Percentiles rank a stretch among this genome's conserved stretches.
Evolutionary conservation across 202 grass and related monocot genomes (phyloP).

Genomic region (Digitaria exilis): DNA sequence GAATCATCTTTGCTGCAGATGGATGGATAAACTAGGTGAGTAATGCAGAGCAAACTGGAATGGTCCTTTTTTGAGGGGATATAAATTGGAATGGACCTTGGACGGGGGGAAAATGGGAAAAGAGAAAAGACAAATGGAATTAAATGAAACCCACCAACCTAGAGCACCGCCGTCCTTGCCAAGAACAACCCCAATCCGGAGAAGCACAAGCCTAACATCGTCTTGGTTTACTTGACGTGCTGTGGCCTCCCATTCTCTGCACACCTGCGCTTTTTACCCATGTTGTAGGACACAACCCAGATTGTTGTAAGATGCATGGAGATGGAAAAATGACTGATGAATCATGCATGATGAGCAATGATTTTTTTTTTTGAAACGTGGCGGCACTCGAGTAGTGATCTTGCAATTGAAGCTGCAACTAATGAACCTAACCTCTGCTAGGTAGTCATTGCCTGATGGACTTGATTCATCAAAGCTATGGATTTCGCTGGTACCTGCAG

Average conservation of each 20-base stretch:
- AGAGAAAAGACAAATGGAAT: background rate
- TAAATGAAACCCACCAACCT: constrained; percentile 46
- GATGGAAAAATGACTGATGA: background rate
- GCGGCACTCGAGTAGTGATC: background rate
- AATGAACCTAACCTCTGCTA: constrained; percentile 64
- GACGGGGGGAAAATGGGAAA: background rate
- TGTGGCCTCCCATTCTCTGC: constrained; percentile 85
- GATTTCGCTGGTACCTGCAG: constrained; percentile 81
- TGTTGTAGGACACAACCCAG: background rate
- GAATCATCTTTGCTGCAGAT: constrained; percentile 94
- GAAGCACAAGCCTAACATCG: constrained; percentile 71
- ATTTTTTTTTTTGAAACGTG: background rate
- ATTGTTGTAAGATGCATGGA: background rate
- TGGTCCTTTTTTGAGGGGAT: background rate
- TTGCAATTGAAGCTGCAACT: background rate
- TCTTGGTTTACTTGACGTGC: constrained; percentile 63
- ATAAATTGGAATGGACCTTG: background rate
- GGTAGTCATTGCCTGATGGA: constrained; percentile 85
- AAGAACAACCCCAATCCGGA: constrained; percentile 86
- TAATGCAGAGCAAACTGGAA: background rate
- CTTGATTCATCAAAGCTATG: constrained; percentile 80
- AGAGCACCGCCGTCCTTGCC: constrained; percentile 92
- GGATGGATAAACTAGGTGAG: background rate
- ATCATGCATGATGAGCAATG: background rate
- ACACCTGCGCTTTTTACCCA: constrained; percentile 51